Evolutionary conservation across 352 stramenopile genomes (phyloP), one percentile per base, ranked within the genome.

Genomic region (Phytopythium delawarense): DNA sequence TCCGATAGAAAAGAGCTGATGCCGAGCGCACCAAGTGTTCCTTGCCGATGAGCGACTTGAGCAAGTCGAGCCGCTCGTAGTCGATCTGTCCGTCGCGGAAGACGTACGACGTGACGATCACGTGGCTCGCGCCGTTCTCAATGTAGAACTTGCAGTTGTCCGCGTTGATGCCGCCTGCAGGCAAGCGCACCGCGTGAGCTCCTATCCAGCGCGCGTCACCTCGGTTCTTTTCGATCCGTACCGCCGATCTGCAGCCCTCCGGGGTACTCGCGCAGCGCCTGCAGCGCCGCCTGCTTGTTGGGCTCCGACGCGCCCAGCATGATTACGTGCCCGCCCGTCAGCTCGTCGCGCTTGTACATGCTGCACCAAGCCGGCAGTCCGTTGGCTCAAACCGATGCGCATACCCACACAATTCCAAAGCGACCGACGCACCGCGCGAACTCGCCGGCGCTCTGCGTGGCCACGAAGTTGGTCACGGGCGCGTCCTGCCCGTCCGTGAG

Each of bases 61-160:
- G 65, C 45, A 74, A 79, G n/a, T 81, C 64, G 18, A 97, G 76
- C 20, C 80, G 72, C 18, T 87, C 73, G 61, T 81, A 91, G 69
- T 97, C 87, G 57, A 99, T 97, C 65, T 92, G 62, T 7, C 96
- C 95, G 51, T 97, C 83, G 21, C 89, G 81, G 72, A 99, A 99
- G 15, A 99, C 93, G 69, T 96, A 98, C 44, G 92, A 98, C 37
- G 97, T 99, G 53, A 99, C 94, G 70, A 99, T 99, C 23, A 99
- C 92, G 71, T 99, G 96, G 44, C 89, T 98, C n/a, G 97, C 97
- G 18, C 96, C 96, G 28, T 89, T 84, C 39, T 98, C 88, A 37
- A 99, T 75, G 76, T 97, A 99, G 67, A 96, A 87, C 30, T 76
- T 61, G 39, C 94, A 97, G 66, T 98, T 99, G 11, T 94, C 78